Percentiles rank a stretch among this genome's conserved stretches.
phyloP scores from a whole-genome alignment of 768 basidiomycete species.

The Mrakia blollopis region DNA sequence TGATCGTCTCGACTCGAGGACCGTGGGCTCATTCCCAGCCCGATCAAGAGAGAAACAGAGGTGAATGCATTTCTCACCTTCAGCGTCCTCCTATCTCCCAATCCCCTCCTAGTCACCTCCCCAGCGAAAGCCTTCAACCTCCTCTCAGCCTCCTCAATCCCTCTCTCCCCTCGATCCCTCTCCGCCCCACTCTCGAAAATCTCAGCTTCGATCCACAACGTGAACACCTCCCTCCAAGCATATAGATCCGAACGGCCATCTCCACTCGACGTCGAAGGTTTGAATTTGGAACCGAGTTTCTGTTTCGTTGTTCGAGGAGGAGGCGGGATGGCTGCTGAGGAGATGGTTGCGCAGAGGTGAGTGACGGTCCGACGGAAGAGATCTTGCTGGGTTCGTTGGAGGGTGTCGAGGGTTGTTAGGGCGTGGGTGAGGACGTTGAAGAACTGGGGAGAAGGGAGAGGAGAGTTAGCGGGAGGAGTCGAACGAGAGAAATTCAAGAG shows the following conservation, averaged over 20 bases:
- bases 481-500: background rate
- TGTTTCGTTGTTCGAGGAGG: background rate
- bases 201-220: conserved; percentile 75
- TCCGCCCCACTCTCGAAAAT: conserved; percentile 75
- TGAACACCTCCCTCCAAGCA: conserved; percentile 84
- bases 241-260: conserved; percentile 60
- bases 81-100: conserved; percentile 56
- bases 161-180: conserved; percentile 56
- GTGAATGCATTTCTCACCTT: conserved; percentile 41
- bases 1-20: no score
- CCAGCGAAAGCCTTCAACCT: conserved; percentile 61
- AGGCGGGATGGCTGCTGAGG: conserved; percentile 29
- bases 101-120: conserved; percentile 55
- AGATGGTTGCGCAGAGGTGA: conserved; percentile 48
- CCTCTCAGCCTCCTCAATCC: conserved; percentile 64
- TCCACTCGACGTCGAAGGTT: background rate
- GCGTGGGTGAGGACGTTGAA: conserved; percentile 62
- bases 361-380: conserved; percentile 52
- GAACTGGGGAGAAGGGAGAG: conserved; percentile 48
- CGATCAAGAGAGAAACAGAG: no score
- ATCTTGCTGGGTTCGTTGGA: conserved; percentile 51
- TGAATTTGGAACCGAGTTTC: conserved; percentile 25
- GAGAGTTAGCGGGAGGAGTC: background rate
- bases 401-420: conserved; percentile 52
- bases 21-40: background rate